Evolutionary conservation across 495 filamentous ascomycete species (phyloP), one percentile per base, ranked within the genome.

Genomic region (Neurospora sp.): DNA sequence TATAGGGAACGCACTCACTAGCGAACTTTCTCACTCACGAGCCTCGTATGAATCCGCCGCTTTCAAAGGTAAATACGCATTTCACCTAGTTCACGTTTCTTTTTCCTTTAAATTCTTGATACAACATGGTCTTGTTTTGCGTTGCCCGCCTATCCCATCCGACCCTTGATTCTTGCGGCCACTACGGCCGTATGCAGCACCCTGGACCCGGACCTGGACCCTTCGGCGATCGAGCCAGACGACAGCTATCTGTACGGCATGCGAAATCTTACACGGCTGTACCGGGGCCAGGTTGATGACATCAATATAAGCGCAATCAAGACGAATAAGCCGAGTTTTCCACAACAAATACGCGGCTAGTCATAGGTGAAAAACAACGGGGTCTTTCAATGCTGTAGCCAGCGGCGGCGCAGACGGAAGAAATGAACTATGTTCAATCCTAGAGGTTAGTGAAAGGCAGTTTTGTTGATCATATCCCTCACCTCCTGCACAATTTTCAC

Each of bases 21-120:
- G 61, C 68, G 59, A 61, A 73, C 65, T 74, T 71, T 47, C 71
- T 76, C 35, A 65, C 71, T 47, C 71, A 70, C 65, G 80, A 78
- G 74, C 78, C 77, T 80, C 82, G 82, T 76, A 85, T 85, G 84
- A 85, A 84, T 84, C 80, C 81, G 79, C 83, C 81, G 83, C 80
- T 83, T 72, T 80, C 80, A 42, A 85, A 85, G 84, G 84, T 85
- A 85, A 65, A 65, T 44, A 47, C 70, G 40, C 47, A 27, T 68
- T 61, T 31, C 27, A 8, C 35, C 27, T 8, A 4, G 8, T n/a
- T 40, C 35, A 68, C 70, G 14, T 44, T 71, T 22, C 31, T 65
- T 31, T 68, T 70, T 37, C 39, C 72, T 68, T 71, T 18, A 20
- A 8, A 37, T 70, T 31, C 65, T 12, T 53, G 27, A 27, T 18